Base-by-base conservation (phyloP, 2,329 filamentous ascomycete genomes). In the Cryphonectria radicalis region DNA sequence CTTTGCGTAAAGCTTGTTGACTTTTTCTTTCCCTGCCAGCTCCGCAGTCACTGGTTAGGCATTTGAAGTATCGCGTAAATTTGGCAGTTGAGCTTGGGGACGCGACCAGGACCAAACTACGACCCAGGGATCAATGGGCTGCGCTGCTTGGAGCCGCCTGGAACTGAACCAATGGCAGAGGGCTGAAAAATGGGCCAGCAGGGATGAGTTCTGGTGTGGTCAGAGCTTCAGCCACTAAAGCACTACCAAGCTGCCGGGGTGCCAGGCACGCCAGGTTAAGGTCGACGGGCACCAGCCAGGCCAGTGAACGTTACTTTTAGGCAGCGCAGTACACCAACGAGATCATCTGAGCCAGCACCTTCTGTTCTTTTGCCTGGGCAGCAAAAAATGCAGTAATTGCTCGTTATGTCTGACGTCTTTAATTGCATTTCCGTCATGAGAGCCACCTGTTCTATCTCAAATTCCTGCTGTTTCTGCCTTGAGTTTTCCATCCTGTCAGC, bases 31-130 rank as follows among this genome's bases (percentile, higher is more conserved):
- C 67, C 62, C 40, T 62, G 14, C 43, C 28, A 28, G 14, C 25
- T 35, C n/a, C 25, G 43, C 63, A 37, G 43, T 46, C 43, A 35
- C 66, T 63, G 64, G 63, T 25, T 25, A 67, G 63, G 40, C 25
- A 64, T 40, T 59, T 64, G 62, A 64, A n/a, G 67, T 70, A 68
- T 72, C 70, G 70, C 70, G 70, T 72, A 72, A 72, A 70, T 72
- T 72, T 72, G 70, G 70, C 63, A 62, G 67, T 46, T 46, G 63
- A 65, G 63, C 63, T 65, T 65, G 63, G 37, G 66, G 62, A 70
- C 70, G 70, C 70, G 70, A 63, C 68, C 55, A 32, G 35, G 70
- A 57, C 68, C 55, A 32, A 43, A 37, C 50, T 22, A 37, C 32
- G 32, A n/a, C 35, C 22, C 35, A 59, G 22, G 40, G 53, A 50